These are phyloP conservation scores for Alternaria novae-zelandiae DNA, from an alignment of 2,329 filamentous ascomycete genomes.

Conservation along the genomic window DNA sequence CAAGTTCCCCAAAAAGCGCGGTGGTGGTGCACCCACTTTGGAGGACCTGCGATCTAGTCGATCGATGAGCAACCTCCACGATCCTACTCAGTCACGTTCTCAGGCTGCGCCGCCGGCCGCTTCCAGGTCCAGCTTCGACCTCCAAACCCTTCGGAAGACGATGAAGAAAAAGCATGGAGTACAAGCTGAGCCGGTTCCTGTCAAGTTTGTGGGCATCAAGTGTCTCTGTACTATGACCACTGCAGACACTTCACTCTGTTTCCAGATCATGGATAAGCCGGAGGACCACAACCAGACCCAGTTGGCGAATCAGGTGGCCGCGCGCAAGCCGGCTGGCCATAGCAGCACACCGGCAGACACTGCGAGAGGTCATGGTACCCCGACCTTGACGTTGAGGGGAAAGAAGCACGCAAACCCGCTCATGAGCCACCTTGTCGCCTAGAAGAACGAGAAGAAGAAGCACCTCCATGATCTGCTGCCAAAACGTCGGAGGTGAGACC, in stretches of 20 bases:
- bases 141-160: constrained; percentile 11
- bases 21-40: constrained; percentile 4
- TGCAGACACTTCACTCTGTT: constrained; percentile 24
- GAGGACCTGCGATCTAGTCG: constrained; percentile 17
- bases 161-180: constrained; percentile 19
- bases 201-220: constrained; percentile 26
- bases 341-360: constrained; percentile 18
- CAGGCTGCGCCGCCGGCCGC: background rate
- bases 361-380: constrained; percentile 24
- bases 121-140: constrained; percentile 15
- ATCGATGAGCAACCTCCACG: constrained; percentile 17
- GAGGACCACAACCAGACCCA: background rate
- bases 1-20: constrained; percentile 14
- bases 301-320: background rate
- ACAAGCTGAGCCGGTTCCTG: constrained; percentile 24
- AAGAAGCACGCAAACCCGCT: constrained; percentile 29
- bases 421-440: constrained; percentile 15
- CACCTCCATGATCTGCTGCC: background rate
- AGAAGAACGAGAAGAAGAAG: background rate
- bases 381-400: constrained; percentile 18
- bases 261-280: constrained; percentile 25
- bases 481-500: background rate
- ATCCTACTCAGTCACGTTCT: background rate
- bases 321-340: constrained; percentile 1
- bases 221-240: constrained; percentile 29